Percentiles rank a stretch among this genome's conserved stretches.
Conservation (phyloP, 805 yeast genomes). For the Ogataea paraovalis region DNA sequence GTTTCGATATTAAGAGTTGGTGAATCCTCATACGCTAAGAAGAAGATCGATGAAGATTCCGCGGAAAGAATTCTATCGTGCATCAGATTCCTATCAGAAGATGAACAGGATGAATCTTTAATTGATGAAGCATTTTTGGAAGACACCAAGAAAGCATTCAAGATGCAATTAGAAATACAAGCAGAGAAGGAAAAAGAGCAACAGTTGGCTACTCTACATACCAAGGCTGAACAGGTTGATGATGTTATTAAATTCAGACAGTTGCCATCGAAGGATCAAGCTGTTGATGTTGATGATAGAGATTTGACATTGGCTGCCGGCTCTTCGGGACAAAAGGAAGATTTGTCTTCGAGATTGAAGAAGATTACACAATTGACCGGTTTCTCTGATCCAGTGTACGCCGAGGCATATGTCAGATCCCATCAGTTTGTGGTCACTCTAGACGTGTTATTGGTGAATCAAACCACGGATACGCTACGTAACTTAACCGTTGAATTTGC, state of each 20-base stretch:
- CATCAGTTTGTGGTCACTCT: constrained; percentile 94
- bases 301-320: constrained; percentile 54
- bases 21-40: constrained; percentile 61
- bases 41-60: constrained; percentile 91
- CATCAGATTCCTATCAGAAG: constrained; percentile 72
- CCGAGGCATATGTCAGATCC: constrained; percentile 94
- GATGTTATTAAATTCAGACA: constrained; percentile 78
- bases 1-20: constrained; percentile 90
- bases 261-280: constrained; percentile 45
- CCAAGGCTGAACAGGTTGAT: constrained; percentile 72
- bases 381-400: constrained; percentile 95
- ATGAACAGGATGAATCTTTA: constrained; percentile 43
- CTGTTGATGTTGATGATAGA: constrained; percentile 46
- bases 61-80: constrained; percentile 92
- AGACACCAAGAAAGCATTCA: constrained; percentile 84
- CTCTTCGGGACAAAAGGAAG: constrained; percentile 45
- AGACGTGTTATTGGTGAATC: constrained; percentile 92
- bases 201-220: constrained; percentile 53
- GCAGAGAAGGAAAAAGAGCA: constrained; percentile 54
- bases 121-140: constrained; percentile 72
- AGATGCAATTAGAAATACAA: constrained; percentile 57
- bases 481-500: constrained; percentile 94
- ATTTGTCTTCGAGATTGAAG: constrained; percentile 72
- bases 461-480: constrained; percentile 85
- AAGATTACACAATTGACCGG: constrained; percentile 96